Base-by-base conservation (phyloP, 768 basidiomycete genomes). In the Agrocybe praecox region DNA sequence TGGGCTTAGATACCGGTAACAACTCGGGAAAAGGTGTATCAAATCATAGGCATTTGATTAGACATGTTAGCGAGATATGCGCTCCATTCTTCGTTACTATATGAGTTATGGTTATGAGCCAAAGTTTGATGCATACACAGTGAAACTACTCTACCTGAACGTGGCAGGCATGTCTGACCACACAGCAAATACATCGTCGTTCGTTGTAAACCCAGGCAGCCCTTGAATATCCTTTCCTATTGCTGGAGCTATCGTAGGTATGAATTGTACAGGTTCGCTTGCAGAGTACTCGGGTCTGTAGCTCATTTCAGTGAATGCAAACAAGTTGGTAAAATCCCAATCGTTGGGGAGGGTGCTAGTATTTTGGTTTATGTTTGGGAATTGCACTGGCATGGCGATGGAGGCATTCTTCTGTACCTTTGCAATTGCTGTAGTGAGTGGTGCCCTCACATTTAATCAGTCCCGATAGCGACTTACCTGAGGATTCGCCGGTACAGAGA, bases 91-190 rank as follows among this genome's bases (percentile, higher is more conserved):
- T 69, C 60, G 11, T 47, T 44, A 50, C 55, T 59, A 19, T 22
- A 42, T 23, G 46, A 33, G 26, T 18, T 36, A 33, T 44, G 23
- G 26, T 18, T 36, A 33, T 44, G 23, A 57, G 66, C n/a, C 54
- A 53, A 6, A 2, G 15, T 42, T 15, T 22, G n/a, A 17, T 9
- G 14, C 6, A 10, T 24, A 23, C 8, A 26, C 21, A 36, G 11
- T 32, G 6, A 44, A 43, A 32, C 29, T 14, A 52, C 33, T 44
- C n/a, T 23, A 43, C 29, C 56, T 80, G 59, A 83, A 84, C 14
- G 78, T 74, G 36, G 74, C 72, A 9, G 84, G 84, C 33, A 81
- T 79, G 57, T 74, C 75, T 11, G 79, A 80, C 85, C 84, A 87
- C 74, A 85, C 77, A 15, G 77, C 72, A 33, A 83, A 72, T 55